A percentile compares a stretch with the other conserved stretches of the same genome.
phyloP scores from a whole-genome alignment of 306 rosid genomes.

The cucumber (Cucumis sativus) region DNA sequence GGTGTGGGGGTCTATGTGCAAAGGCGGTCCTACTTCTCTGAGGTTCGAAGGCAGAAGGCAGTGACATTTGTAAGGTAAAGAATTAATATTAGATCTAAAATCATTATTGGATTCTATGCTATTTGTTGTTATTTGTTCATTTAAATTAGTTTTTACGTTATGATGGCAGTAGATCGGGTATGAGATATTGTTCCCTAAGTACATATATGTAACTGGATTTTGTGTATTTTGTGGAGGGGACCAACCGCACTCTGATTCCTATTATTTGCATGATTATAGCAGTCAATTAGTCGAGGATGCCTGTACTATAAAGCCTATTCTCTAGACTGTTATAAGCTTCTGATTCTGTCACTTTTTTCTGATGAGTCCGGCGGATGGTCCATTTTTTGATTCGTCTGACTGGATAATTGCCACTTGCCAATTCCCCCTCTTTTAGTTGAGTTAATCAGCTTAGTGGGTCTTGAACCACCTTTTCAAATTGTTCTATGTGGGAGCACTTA shows the following conservation, averaged over 20 bases:
- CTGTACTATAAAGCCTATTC: constrained; percentile 2
- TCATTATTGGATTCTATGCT: constrained; percentile 1
- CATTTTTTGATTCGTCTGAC: not conserved
- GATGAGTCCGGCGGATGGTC: not conserved
- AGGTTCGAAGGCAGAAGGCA: not conserved
- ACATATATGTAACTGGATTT: not conserved
- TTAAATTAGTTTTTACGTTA: not conserved
- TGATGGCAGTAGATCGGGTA: not conserved
- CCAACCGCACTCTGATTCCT: not conserved
- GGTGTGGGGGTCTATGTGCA: not conserved
- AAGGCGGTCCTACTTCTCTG: not conserved
- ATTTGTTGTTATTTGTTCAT: not conserved
- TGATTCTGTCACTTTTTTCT: not conserved
- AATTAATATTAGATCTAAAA: not conserved
- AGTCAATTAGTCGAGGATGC: not conserved
- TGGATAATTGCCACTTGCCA: constrained; percentile 3
- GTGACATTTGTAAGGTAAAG: not conserved
- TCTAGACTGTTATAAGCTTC: not conserved
- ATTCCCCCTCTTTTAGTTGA: not conserved
- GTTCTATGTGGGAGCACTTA: constrained; percentile 1
- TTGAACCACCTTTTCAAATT: not conserved
- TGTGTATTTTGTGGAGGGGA: constrained; percentile 2
- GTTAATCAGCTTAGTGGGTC: not conserved
- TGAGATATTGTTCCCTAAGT: constrained; percentile 1
- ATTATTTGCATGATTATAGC: not conserved